Conservation (phyloP, 176 grass and related monocot species). For the Aegilops tauschii region DNA sequence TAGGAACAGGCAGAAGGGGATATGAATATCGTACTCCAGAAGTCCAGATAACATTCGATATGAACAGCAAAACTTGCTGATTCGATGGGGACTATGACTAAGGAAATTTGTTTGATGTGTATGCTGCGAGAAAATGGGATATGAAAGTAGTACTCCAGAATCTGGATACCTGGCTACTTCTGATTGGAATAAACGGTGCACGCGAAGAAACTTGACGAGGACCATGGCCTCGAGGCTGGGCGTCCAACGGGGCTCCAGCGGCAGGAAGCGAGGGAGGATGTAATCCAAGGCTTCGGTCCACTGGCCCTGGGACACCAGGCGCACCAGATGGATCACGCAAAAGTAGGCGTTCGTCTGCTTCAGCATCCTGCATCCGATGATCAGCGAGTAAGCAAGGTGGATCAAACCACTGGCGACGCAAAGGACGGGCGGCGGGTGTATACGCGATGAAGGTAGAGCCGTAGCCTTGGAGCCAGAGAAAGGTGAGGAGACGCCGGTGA, state of each 20-base stretch:
- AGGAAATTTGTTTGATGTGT: not conserved
- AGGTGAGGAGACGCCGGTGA: not conserved
- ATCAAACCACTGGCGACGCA: not conserved
- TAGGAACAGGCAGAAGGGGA: not conserved
- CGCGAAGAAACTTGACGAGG: not conserved
- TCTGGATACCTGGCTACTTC: not conserved
- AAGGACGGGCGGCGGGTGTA: not conserved
- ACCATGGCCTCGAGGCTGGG: not conserved
- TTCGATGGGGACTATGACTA: not conserved
- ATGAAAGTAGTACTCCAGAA: not conserved
- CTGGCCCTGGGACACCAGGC: not conserved
- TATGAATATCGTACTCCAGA: too few species aligned
- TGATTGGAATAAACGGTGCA: not conserved
- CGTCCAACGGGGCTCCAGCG: not conserved
- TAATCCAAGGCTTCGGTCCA: not conserved
- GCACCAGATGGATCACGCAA: not conserved
- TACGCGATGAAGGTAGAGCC: not conserved
- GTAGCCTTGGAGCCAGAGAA: slow-evolving; percentile 2
- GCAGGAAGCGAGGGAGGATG: slow-evolving; percentile 12
- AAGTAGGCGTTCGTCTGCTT: not conserved
- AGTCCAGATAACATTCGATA: too few species aligned
- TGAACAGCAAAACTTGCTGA: too few species aligned
- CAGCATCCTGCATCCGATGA: not conserved
- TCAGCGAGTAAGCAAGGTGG: not conserved
- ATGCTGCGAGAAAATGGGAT: not conserved